Evolutionary conservation across 306 rosid genomes (phyloP).

Genomic region (Adenanthera pavonina): DNA sequence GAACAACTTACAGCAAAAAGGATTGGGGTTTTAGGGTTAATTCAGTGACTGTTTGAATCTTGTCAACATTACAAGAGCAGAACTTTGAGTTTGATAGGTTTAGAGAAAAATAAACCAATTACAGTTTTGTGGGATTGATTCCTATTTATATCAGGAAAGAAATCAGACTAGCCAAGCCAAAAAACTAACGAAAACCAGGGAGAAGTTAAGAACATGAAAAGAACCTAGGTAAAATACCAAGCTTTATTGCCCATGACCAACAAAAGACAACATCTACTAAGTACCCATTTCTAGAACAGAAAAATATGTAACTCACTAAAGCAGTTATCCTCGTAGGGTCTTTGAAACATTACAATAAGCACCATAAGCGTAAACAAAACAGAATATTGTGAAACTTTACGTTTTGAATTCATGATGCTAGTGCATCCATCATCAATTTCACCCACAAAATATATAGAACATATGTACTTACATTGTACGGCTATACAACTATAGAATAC

Average conservation of each 20-base stretch:
- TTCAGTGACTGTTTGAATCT: not conserved
- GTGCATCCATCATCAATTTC: not conserved
- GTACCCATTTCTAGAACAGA: not conserved
- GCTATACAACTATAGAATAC: not conserved
- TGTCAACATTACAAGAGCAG: not conserved
- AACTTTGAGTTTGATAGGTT: not conserved
- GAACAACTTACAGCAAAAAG: not conserved
- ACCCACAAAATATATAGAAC: conserved; percentile 11
- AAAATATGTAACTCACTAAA: not conserved
- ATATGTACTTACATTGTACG: conserved; percentile 24
- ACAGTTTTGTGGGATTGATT: not conserved
- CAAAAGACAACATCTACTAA: not conserved
- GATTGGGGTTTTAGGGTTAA: not conserved
- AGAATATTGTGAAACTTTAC: conserved; percentile 3
- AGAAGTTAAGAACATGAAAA: not conserved
- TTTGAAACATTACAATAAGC: not conserved
- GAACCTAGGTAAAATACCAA: not conserved
- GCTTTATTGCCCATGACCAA: not conserved
- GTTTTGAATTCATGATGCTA: conserved; percentile 7
- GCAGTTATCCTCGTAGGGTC: not conserved
- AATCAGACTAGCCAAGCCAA: not conserved
- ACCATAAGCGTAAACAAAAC: not conserved
- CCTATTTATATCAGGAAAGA: too few species aligned
- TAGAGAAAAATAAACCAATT: not conserved
- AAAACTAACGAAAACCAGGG: not conserved